Percentiles rank a stretch among this genome's conserved stretches.
Conservation (phyloP, 345 rosid species). For the Reutealis trisperma region DNA sequence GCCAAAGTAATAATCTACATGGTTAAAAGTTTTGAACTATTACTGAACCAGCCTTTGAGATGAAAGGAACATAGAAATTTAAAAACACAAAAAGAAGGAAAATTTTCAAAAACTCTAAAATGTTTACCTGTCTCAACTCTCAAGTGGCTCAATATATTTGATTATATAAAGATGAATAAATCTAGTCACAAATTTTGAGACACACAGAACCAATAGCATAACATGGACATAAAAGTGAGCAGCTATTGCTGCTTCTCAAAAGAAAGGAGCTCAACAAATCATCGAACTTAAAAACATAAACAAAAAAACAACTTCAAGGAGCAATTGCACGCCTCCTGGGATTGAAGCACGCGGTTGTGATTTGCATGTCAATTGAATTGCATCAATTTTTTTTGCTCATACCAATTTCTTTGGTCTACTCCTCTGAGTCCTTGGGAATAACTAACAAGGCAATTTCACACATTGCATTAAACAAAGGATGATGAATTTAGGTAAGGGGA, state of each 20-base stretch:
- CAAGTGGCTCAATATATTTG: background rate
- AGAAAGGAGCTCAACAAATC: slow-evolving; percentile 5
- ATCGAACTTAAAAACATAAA: background rate
- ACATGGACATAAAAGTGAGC: background rate
- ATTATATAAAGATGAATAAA: background rate
- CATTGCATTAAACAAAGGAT: background rate
- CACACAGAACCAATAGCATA: background rate
- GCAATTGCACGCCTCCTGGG: background rate
- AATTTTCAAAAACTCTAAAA: background rate
- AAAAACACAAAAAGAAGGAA: background rate
- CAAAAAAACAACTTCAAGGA: background rate
- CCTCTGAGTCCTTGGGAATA: too few species aligned
- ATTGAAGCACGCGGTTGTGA: background rate
- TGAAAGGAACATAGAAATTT: too few species aligned
- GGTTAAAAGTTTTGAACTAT: too few species aligned
- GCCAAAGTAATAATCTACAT: background rate
- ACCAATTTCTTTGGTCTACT: background rate
- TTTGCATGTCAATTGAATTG: background rate
- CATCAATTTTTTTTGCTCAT: background rate
- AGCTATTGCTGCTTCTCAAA: background rate
- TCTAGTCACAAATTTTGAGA: background rate
- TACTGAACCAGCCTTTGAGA: too few species aligned
- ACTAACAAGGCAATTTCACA: background rate
- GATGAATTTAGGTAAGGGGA: too few species aligned
- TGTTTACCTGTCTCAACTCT: background rate